Evolutionary conservation across 1,284 basidiomycete species (phyloP).

Genomic region (Irpex lacteus): DNA sequence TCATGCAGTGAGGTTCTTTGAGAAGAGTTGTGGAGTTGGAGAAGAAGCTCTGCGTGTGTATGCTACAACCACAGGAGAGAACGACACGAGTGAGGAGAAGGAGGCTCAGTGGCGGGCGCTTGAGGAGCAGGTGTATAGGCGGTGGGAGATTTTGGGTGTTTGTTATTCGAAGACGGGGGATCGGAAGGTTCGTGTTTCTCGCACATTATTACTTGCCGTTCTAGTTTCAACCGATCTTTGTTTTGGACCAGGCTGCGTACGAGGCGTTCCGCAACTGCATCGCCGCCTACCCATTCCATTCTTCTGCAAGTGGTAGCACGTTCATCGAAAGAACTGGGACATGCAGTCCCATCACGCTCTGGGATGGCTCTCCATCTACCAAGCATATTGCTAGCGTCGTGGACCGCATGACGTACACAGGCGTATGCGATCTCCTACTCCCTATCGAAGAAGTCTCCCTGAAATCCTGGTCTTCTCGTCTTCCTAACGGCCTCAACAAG

Average conservation of each 20-base stretch:
- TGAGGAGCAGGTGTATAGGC: slow-evolving; percentile 58
- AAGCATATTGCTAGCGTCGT: slow-evolving; percentile 57
- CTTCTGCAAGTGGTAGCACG: slow-evolving; percentile 20
- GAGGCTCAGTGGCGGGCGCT: slow-evolving; percentile 51
- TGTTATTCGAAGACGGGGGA: slow-evolving; percentile 75
- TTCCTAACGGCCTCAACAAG: neutral
- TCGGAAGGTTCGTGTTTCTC: slow-evolving; percentile 45
- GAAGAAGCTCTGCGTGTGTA: slow-evolving; percentile 36
- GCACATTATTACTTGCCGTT: no score
- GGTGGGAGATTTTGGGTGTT: slow-evolving; percentile 79
- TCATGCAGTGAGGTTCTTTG: slow-evolving; percentile 62
- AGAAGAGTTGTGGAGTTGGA: slow-evolving; percentile 56
- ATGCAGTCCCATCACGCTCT: slow-evolving; percentile 30
- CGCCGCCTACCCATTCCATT: slow-evolving; percentile 48
- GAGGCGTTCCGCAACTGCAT: slow-evolving; percentile 55
- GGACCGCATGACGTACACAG: slow-evolving; percentile 65
- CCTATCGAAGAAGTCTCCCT: slow-evolving; percentile 46
- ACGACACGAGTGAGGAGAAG: slow-evolving; percentile 28
- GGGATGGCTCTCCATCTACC: slow-evolving; percentile 37
- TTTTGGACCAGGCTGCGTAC: slow-evolving; percentile 49
- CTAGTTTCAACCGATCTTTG: no score
- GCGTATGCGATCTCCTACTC: slow-evolving; percentile 60
- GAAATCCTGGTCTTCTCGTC: slow-evolving; percentile 16
- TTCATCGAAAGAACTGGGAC: slow-evolving; percentile 33
- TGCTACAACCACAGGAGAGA: slow-evolving; percentile 13